Base-by-base conservation (phyloP, 2,329 filamentous ascomycete genomes). In the Colletotrichum phormii region DNA sequence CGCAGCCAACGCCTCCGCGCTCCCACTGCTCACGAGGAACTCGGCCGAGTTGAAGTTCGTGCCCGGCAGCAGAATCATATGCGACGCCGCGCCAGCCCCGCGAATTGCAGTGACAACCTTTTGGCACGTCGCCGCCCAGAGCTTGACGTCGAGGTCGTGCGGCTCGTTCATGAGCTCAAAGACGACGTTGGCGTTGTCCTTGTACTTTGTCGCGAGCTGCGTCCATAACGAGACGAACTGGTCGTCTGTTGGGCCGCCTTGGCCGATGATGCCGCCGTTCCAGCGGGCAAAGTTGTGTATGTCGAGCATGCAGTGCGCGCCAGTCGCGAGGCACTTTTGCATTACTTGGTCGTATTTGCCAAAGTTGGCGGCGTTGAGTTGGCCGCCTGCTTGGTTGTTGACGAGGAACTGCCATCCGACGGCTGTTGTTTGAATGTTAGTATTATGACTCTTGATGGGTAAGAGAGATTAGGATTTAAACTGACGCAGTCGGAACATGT, bases 141-240 rank as follows among this genome's bases (percentile, higher is more conserved):
- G 79, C 31, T 77, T 79, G 75, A 92, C 84, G 76, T 90, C 86
- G 67, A 89, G 80, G 64, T 90, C 88, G 79, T 92, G 90, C 7
- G 91, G 91, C 81, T 91, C 92, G 81, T 93, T 94, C 91, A 93
- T 93, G 57, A 93, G 78, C 15, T 90, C 91, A 75, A 93, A 92
- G 4, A 88, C 84, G 31, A 93, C 81, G 72, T 87, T 89, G 49
- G 84, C 78, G 62, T 89, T 81, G 6, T 77, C 77, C 26, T 84
- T 86, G 80, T 93, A 93, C 77, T 89, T 89, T 1, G 81, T 83
- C 1, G 91, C 91, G 5, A 91, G 79, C 71, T 88, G 83, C 1
- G 78, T 80, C 91, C 91, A 93, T 5, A 93, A 80, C 54, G 81
- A 82, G 4, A 85, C 87, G 75, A 93, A 90, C 15, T 90, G 81